These are phyloP conservation scores for Pleurotus cornucopiae DNA, from an alignment of 768 basidiomycete genomes.

Conservation along the genomic window DNA sequence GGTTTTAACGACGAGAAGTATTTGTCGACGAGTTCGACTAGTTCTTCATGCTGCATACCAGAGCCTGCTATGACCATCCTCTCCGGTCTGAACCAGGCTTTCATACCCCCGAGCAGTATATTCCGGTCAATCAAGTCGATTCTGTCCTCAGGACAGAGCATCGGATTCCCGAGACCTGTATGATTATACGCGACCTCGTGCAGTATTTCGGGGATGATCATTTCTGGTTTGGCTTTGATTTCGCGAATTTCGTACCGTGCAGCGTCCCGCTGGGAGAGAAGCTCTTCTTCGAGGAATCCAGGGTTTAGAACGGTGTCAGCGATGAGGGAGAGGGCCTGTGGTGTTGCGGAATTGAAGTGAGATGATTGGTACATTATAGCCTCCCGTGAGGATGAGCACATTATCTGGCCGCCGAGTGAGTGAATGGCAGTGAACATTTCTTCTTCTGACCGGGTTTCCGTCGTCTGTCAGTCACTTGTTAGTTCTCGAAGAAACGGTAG, in stretches of 20 bases:
- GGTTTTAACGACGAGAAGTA: slow-evolving; percentile 72
- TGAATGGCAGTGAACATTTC: slow-evolving; percentile 82
- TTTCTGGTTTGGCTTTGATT: slow-evolving; percentile 83
- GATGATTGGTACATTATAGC: slow-evolving; percentile 98
- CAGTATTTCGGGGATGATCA: slow-evolving; percentile 87
- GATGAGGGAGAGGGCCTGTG: slow-evolving; percentile 81
- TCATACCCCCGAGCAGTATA: slow-evolving; percentile 59
- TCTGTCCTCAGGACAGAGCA: slow-evolving; percentile 84
- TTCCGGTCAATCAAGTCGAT: slow-evolving; percentile 61
- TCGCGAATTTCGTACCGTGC: slow-evolving; percentile 90
- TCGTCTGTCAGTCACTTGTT: slow-evolving; percentile 49
- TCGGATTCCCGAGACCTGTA: slow-evolving; percentile 82
- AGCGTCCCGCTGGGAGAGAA: slow-evolving; percentile 80
- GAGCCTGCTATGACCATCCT: slow-evolving; percentile 94
- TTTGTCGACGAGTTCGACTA: slow-evolving; percentile 82
- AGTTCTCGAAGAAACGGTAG: background rate
- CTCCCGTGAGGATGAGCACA: slow-evolving; percentile 88
- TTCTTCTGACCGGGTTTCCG: slow-evolving; percentile 61
- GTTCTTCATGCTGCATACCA: slow-evolving; percentile 84
- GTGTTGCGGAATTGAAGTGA: slow-evolving; percentile 80
- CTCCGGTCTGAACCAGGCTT: slow-evolving; percentile 88
- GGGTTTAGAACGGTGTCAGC: slow-evolving; percentile 87
- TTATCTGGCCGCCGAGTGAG: slow-evolving; percentile 85
- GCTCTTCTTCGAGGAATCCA: slow-evolving; percentile 69
- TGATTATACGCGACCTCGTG: slow-evolving; percentile 81